These are phyloP conservation scores for Rhododendron vialii DNA, from an alignment of 148 eudicot species.

Conservation along the genomic window DNA sequence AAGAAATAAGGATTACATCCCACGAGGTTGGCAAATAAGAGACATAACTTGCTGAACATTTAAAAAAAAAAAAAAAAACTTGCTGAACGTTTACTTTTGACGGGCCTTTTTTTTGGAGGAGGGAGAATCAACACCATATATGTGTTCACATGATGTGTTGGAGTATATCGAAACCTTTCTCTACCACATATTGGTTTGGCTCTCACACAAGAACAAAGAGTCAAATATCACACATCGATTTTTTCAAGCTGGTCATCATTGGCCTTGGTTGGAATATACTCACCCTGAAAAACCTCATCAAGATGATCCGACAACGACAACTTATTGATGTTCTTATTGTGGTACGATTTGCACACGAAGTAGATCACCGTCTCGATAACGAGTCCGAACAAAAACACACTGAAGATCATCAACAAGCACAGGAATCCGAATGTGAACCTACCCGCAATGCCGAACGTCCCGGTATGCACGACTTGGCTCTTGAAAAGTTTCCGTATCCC, in stretches of 20 bases:
- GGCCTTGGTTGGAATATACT: conserved; percentile 47
- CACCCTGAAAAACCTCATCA: conserved; percentile 50
- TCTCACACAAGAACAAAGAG: too few relatives aligned
- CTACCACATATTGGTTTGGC: too few relatives aligned
- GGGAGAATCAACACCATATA: too few relatives aligned
- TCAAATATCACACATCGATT: neutral
- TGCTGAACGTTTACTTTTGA: too few relatives aligned
- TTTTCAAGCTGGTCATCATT: conserved; percentile 48
- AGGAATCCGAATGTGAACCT: conserved; percentile 8
- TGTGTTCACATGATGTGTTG: too few relatives aligned
- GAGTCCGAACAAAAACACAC: conserved; percentile 30
- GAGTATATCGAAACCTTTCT: neutral
- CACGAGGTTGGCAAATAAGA: too few relatives aligned
- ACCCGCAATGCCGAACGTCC: neutral
- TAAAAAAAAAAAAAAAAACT: too few relatives aligned
- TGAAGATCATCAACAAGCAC: conserved; percentile 9
- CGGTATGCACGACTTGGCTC: too few relatives aligned
- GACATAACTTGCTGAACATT: too few relatives aligned
- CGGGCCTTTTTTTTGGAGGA: too few relatives aligned
- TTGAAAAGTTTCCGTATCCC: too few relatives aligned
- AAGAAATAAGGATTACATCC: too few relatives aligned
- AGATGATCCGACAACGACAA: conserved; percentile 51
- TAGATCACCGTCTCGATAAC: conserved; percentile 58
- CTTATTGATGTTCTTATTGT: conserved; percentile 64
- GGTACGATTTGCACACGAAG: conserved; percentile 66